Evolutionary conservation across 2,329 filamentous ascomycete genomes (phyloP).

Genomic region (Thelonectria blattea): DNA sequence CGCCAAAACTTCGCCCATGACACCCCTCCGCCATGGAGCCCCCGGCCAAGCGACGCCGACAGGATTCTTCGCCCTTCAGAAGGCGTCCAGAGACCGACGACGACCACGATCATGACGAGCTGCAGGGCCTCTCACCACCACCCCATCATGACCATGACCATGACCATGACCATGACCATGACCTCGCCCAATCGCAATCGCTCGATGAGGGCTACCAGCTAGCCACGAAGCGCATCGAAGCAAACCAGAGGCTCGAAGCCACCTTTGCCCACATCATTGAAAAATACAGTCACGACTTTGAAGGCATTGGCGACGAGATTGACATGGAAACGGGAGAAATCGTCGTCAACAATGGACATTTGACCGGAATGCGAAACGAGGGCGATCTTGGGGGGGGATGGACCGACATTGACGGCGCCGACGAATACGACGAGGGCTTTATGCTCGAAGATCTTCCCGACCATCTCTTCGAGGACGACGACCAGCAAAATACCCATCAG

Average conservation of each 20-base stretch:
- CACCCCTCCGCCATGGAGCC: conserved; percentile 56
- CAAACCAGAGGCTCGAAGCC: conserved; percentile 77
- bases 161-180: conserved; percentile 26
- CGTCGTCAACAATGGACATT: conserved; percentile 89
- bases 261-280: conserved; percentile 87
- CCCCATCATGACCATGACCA: conserved; percentile 45
- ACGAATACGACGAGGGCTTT: conserved; percentile 46
- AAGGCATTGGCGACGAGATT: conserved; percentile 85
- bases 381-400: conserved; percentile 51
- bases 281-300: conserved; percentile 86
- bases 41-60: conserved; percentile 64
- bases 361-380: conserved; percentile 65
- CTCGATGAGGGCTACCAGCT: conserved; percentile 64
- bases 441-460: conserved; percentile 42
- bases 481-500: conserved; percentile 17
- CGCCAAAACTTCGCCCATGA: background rate
- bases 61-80: conserved; percentile 49
- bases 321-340: conserved; percentile 82
- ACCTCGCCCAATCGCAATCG: conserved; percentile 17
- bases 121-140: conserved; percentile 39
- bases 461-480: conserved; percentile 28
- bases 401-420: conserved; percentile 36
- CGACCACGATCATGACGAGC: conserved; percentile 51
- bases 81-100: conserved; percentile 44
- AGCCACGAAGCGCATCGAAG: conserved; percentile 66